phyloP scores from a whole-genome alignment of 2,329 filamentous ascomycete genomes.

The Hypocrella siamensis region DNA sequence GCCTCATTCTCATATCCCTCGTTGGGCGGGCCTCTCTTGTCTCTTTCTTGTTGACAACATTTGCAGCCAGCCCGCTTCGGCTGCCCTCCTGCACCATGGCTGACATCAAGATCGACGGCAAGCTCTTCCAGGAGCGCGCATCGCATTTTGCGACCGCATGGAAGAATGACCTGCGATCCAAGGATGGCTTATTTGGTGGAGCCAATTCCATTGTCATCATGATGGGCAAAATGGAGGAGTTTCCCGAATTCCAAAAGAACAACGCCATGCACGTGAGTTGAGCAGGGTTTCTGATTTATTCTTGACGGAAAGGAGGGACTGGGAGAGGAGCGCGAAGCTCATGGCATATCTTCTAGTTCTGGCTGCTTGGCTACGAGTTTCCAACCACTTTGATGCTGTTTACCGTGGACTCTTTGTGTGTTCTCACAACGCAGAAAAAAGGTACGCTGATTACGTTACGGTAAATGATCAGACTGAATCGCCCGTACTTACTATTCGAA shows the following conservation, averaged over 20 bases:
- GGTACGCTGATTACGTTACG: slow-evolving; percentile 32
- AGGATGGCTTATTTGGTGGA: slow-evolving; percentile 72
- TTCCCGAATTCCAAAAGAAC: slow-evolving; percentile 80
- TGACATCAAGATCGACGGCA: slow-evolving; percentile 91
- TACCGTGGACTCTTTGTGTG: slow-evolving; percentile 73
- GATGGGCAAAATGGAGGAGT: slow-evolving; percentile 90
- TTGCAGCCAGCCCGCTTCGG: slow-evolving; percentile 13
- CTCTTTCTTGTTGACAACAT: no score
- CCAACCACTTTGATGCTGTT: slow-evolving; percentile 89
- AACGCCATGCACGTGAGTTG: slow-evolving; percentile 79
- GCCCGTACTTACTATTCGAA: slow-evolving; percentile 24
- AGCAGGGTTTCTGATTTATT: not conserved
- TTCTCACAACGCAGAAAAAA: slow-evolving; percentile 95
- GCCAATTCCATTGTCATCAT: slow-evolving; percentile 75
- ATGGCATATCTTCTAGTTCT: slow-evolving; percentile 48
- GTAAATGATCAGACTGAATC: not conserved
- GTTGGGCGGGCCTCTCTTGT: slow-evolving; percentile 1
- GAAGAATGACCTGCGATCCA: slow-evolving; percentile 88
- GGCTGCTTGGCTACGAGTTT: slow-evolving; percentile 97
- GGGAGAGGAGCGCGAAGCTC: no score
- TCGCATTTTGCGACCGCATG: slow-evolving; percentile 76
- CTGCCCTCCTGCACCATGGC: slow-evolving; percentile 38
- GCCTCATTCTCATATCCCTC: slow-evolving; percentile 8
- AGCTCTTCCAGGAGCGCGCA: slow-evolving; percentile 85
- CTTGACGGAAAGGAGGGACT: no score